Percentiles rank a stretch among this genome's conserved stretches.
phyloP scores from a whole-genome alignment of 352 stramenopile species.

The Phytopythium cucurbitacearum region DNA sequence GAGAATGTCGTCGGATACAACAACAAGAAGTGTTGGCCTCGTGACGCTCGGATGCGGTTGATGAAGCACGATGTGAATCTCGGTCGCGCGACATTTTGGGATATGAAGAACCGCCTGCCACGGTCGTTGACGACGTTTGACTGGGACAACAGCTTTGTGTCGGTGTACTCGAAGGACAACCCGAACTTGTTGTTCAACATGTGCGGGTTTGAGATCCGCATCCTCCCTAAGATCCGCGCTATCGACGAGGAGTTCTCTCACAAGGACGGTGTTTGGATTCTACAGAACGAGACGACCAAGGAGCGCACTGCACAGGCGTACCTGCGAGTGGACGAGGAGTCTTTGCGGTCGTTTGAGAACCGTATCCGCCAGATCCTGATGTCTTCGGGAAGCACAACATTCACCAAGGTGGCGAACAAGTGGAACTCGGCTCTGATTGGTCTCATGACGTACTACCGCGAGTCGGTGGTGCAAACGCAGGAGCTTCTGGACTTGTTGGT shows the following conservation, averaged over 20 bases:
- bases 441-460: slow-evolving; percentile 99
- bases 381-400: slow-evolving; percentile 98
- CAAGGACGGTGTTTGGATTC: slow-evolving; percentile 99
- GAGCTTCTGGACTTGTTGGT: slow-evolving; percentile 99
- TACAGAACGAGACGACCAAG: slow-evolving; percentile 99
- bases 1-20: slow-evolving; percentile 99
- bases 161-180: slow-evolving; percentile 99
- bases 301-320: slow-evolving; percentile 99
- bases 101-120: slow-evolving; percentile 99
- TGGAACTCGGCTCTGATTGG: slow-evolving; percentile 94
- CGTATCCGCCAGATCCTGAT: slow-evolving; percentile 99
- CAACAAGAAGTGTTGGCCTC: slow-evolving; percentile 99
- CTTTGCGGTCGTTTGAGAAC: slow-evolving; percentile 98
- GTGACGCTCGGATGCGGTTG: slow-evolving; percentile 98
- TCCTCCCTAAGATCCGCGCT: slow-evolving; percentile 91
- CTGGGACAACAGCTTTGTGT: slow-evolving; percentile 99
- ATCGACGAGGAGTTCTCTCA: slow-evolving; percentile 91
- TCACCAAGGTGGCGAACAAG: slow-evolving; percentile 99
- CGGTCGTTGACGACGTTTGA: slow-evolving; percentile 98
- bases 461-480: slow-evolving; percentile 99
- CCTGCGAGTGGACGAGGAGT: slow-evolving; percentile 94
- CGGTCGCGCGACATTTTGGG: slow-evolving; percentile 98
- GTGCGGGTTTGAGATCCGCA: slow-evolving; percentile 98
- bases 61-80: slow-evolving; percentile 99
- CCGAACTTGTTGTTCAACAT: slow-evolving; percentile 99